A percentile compares a stretch with the other conserved stretches of the same genome.
Conservation (phyloP, 2,329 filamentous ascomycete species). For the Rosellinia necatrix region DNA sequence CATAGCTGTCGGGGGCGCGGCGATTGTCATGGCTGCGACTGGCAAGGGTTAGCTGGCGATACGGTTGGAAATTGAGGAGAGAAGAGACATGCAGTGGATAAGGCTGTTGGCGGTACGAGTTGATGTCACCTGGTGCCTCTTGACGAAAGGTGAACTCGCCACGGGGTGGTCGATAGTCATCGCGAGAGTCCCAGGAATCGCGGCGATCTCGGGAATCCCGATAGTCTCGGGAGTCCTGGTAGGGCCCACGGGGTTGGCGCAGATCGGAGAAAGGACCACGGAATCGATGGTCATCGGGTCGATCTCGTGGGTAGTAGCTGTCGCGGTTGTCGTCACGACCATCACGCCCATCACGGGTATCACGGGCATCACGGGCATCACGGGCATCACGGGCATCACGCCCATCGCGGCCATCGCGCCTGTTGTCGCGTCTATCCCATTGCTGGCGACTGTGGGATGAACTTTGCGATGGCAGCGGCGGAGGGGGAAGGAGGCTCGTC, state of each 20-base stretch:
- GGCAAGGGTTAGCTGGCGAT: constrained; percentile 9
- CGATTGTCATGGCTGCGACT: constrained; percentile 25
- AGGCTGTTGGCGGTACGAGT: constrained; percentile 40
- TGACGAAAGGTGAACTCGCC: constrained; percentile 62
- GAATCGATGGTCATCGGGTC: constrained; percentile 27
- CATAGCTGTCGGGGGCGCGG: constrained; percentile 5
- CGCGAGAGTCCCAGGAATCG: constrained; percentile 15
- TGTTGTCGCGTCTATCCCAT: constrained; percentile 27
- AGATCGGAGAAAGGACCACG: constrained; percentile 36
- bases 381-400: constrained; percentile 11
- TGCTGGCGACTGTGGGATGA: no score
- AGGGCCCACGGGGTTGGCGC: constrained; percentile 24
- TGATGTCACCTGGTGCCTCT: constrained; percentile 56
- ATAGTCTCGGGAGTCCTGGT: constrained; percentile 15
- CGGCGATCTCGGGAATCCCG: constrained; percentile 25
- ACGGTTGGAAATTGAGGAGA: neutral
- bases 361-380: constrained; percentile 16
- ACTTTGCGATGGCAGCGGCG: neutral
- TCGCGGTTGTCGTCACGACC: constrained; percentile 9
- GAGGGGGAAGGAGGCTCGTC: constrained; percentile 8
- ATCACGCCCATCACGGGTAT: constrained; percentile 16
- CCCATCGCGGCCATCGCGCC: constrained; percentile 17
- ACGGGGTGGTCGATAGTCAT: constrained; percentile 45
- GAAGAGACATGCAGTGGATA: constrained; percentile 20
- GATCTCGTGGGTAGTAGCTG: constrained; percentile 23